These are phyloP conservation scores for Suillus subaureus DNA, from an alignment of 768 basidiomycete species.

Conservation along the genomic window DNA sequence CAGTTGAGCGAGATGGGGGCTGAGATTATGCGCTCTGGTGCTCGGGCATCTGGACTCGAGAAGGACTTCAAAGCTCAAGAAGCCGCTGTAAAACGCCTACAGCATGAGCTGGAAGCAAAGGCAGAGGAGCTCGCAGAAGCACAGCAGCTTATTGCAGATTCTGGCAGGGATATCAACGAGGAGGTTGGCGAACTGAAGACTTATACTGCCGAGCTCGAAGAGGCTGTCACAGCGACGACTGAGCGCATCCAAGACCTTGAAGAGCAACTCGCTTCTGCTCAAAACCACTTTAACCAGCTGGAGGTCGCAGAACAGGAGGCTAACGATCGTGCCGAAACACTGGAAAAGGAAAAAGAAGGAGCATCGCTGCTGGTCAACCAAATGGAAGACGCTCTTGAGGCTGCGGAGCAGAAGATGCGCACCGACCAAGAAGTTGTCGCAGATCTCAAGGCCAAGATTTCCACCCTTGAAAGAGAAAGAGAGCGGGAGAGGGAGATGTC, in stretches of 20 bases:
- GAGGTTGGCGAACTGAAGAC: constrained; percentile 46
- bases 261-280: constrained; percentile 48
- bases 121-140: constrained; percentile 26
- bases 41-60: constrained; percentile 45
- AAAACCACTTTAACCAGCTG: constrained; percentile 47
- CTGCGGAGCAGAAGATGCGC: constrained; percentile 70
- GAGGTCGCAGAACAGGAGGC: constrained; percentile 49
- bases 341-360: constrained; percentile 54
- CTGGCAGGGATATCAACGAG: constrained; percentile 28
- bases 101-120: constrained; percentile 47
- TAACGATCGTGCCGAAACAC: constrained; percentile 48
- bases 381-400: constrained; percentile 77
- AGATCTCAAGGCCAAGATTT: constrained; percentile 51
- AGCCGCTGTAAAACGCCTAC: constrained; percentile 26
- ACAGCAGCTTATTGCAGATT: constrained; percentile 26
- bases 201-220: constrained; percentile 62
- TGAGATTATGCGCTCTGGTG: constrained; percentile 33
- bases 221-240: constrained; percentile 52
- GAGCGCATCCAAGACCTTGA: constrained; percentile 61
- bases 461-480: constrained; percentile 59
- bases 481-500: constrained; percentile 38
- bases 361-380: constrained; percentile 61
- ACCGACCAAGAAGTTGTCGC: constrained; percentile 58
- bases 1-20: constrained; percentile 34
- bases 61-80: constrained; percentile 47